Base-by-base conservation (phyloP, 306 rosid genomes). In the Prunus mira region DNA sequence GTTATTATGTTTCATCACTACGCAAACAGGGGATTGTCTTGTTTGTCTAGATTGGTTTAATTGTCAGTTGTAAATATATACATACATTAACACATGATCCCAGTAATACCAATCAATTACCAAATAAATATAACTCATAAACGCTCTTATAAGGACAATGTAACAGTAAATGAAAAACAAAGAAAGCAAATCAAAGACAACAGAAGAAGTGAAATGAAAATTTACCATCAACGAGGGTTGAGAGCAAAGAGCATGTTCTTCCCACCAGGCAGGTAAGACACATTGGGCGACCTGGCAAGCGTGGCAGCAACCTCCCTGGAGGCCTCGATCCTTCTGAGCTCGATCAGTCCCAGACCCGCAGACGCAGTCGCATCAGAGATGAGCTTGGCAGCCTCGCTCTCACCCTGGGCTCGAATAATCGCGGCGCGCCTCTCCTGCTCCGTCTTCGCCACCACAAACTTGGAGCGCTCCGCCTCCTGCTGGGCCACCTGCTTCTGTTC, bases 401-500 rank as follows among this genome's bases (percentile, higher is more conserved):
- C 97, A 6, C 98, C 97, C 76, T 95, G 96, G 1, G 97, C 97
- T 50, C 96, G 77, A n/a, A 90, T 92, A 57, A 95, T 92, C 0
- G 96, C 95, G 0, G 98, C 98, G 13, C 98, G 74, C 55, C 96
- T 78, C 87, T 95, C 97, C 85, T 95, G 98, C 84, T 92, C 98
- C 0, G 98, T 91, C 90, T 95, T 95, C 34, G 93, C 93, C 80
- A 95, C 98, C 5, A 95, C 90, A 25, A 88, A 95, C 80, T 92
- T 95, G 3, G 97, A 92, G 63, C 98, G 69, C 88, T 92, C 98
- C 0, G 97, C 98, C 86, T 95, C 98, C 81, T 95, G 97, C 83
- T 95, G 97, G 1, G 97, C 97, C 78, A 95, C 97, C 86, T 95
- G 98, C 86, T 95, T 92, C 87, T 89, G 93, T 85, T 93, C 97